A percentile compares a stretch with the other conserved stretches of the same genome.
phyloP scores from a whole-genome alignment of 1,284 basidiomycete species.

The Malassezia restricta region DNA sequence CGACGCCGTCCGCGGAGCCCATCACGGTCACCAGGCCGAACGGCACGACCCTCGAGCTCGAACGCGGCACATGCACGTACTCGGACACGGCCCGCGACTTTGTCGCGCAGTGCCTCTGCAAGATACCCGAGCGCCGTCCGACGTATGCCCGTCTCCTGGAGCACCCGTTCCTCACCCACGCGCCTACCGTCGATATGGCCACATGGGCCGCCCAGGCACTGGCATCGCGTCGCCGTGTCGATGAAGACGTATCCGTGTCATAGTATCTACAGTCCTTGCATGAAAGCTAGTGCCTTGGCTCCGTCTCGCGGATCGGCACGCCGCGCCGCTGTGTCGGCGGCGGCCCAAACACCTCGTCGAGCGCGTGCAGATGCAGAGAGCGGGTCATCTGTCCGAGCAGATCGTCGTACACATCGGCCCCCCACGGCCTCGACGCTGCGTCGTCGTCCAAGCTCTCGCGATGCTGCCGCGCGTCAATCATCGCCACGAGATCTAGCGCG shows the following conservation, averaged over 20 bases:
- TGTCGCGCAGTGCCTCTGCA: constrained; percentile 40
- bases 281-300: not conserved
- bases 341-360: constrained; percentile 2
- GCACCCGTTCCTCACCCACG: constrained; percentile 59
- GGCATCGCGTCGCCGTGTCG: not conserved
- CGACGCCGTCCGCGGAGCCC: constrained; percentile 41
- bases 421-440: not conserved
- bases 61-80: constrained; percentile 23
- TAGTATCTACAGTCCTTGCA: not conserved
- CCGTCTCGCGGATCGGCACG: not conserved
- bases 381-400: constrained; percentile 1
- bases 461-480: constrained; percentile 9
- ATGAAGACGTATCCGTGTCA: not conserved
- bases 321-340: not conserved
- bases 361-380: constrained; percentile 3
- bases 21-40: constrained; percentile 1
- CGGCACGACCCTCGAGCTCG: constrained; percentile 5
- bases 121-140: constrained; percentile 57
- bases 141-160: constrained; percentile 72
- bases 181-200: constrained; percentile 46
- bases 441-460: not conserved
- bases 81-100: constrained; percentile 42
- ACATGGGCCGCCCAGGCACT: constrained; percentile 32
- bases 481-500: constrained; percentile 8
- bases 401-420: not conserved